phyloP scores from a whole-genome alignment of 805 yeast species.

The Debaryomyces castellii region DNA sequence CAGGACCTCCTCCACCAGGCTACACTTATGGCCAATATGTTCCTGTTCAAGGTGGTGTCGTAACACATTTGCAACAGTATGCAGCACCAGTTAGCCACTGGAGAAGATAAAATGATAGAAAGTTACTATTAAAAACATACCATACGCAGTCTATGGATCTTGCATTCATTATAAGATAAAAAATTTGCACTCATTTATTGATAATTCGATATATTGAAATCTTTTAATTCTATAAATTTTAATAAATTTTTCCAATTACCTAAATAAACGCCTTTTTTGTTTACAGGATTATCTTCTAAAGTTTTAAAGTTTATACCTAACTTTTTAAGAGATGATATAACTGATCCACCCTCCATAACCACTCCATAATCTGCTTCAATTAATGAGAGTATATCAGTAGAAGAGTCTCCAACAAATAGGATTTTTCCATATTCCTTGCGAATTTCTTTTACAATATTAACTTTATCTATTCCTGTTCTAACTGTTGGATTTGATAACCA shows the following conservation, averaged over 20 bases:
- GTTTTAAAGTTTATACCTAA: slow-evolving; percentile 3
- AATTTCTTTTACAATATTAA: slow-evolving; percentile 15
- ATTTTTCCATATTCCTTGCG: slow-evolving; percentile 14
- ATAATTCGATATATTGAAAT: no score
- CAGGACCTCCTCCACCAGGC: slow-evolving; percentile 32
- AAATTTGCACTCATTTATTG: not conserved
- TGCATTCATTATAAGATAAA: not conserved
- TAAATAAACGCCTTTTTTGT: slow-evolving; percentile 1
- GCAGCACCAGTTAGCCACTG: slow-evolving; percentile 23
- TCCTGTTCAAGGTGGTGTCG: slow-evolving; percentile 33
- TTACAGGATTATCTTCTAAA: not conserved
- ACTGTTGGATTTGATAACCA: slow-evolving; percentile 21
- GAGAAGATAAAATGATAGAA: slow-evolving; percentile 17
- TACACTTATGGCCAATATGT: slow-evolving; percentile 38
- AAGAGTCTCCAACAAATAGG: slow-evolving; percentile 61
- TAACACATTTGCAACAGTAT: slow-evolving; percentile 12
- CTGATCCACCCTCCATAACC: slow-evolving; percentile 38
- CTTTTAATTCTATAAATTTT: not conserved
- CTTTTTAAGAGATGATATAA: slow-evolving; percentile 16
- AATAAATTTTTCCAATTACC: slow-evolving; percentile 10
- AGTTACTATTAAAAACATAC: not conserved
- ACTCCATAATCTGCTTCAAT: slow-evolving; percentile 48
- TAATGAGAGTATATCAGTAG: slow-evolving; percentile 56
- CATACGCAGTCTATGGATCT: not conserved
- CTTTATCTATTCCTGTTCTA: slow-evolving; percentile 58